Conservation (phyloP, 192 early-diverging fungal species). For the Dissophora ornata region DNA sequence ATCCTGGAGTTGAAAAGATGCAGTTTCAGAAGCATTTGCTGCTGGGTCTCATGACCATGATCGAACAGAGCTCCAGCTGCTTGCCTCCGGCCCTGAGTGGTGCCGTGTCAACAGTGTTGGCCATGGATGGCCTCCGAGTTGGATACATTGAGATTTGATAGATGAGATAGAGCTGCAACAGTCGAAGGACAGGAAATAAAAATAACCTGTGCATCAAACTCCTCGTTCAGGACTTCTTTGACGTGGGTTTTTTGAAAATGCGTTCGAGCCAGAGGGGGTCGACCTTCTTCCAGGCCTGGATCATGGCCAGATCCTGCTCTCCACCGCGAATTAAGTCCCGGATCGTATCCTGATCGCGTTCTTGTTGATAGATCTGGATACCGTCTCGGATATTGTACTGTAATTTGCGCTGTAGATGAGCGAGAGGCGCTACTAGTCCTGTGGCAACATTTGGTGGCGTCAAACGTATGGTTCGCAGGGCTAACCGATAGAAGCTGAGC, state of each 20-base stretch:
- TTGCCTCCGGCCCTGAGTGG: slow-evolving; percentile 21
- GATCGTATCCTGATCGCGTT: slow-evolving; percentile 11
- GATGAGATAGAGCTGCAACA: too few relatives aligned
- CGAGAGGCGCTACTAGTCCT: slow-evolving; percentile 10
- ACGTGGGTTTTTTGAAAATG: slow-evolving; percentile 48
- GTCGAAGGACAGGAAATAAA: too few relatives aligned
- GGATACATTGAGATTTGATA: slow-evolving; percentile 41
- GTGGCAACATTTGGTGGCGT: background rate
- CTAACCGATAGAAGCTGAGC: slow-evolving; percentile 33
- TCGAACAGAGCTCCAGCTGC: slow-evolving; percentile 38
- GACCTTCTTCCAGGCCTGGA: slow-evolving; percentile 33
- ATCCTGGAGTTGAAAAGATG: slow-evolving; percentile 43
- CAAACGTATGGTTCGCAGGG: slow-evolving; percentile 17
- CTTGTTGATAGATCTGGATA: slow-evolving; percentile 34
- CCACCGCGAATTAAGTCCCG: slow-evolving; percentile 20
- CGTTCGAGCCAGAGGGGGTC: slow-evolving; percentile 40
- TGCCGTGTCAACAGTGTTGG: slow-evolving; percentile 21
- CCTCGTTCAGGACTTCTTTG: slow-evolving; percentile 12
- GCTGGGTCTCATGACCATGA: slow-evolving; percentile 27
- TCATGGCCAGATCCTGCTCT: slow-evolving; percentile 33
- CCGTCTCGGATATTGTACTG: slow-evolving; percentile 48
- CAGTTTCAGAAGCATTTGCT: slow-evolving; percentile 40
- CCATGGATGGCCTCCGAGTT: slow-evolving; percentile 38
- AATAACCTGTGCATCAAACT: too few relatives aligned
- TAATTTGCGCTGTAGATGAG: slow-evolving; percentile 30